Evolutionary conservation across 208 protist species (phyloP), one percentile per base, ranked within the genome.

Genomic region (Leishmania arabica): DNA sequence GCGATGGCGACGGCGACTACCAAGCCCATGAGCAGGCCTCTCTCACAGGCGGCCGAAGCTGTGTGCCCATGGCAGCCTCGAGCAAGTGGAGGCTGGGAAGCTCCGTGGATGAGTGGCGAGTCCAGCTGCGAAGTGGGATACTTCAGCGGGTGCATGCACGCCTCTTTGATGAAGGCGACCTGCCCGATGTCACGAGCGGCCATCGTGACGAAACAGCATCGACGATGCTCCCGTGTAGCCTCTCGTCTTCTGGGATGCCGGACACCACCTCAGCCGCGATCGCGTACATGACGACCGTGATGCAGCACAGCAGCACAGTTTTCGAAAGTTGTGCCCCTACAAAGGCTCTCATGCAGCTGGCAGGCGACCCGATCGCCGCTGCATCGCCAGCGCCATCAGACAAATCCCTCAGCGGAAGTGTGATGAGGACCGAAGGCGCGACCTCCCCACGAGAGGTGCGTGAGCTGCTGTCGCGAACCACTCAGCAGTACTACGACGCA

Each of bases 61-160:
- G 8, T 73, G 42, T 53, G 9, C 45, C 69, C 31, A 31, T 21
- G 2, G 24, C 37, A 54, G 6, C 42, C 69, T 47, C 69, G 9
- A 31, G 40, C 11, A 27, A 73, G n/a, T 31, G 47, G 47, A 31
- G 45, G 2, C 31, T 34, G 40, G 8, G 45, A 3, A 27, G 53
- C 47, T 62, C 72, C 4, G 49, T 76, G 51, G 72, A 76, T 3
- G 51, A 76, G 27, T 76, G 72, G 51, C 72, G 72, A n/a, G 13
- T 2, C 9, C n/a, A 34, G 72, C 31, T 76, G 51, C 49, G 72
- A 40, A 54, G 53, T 62, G 72, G 17, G 47, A 47, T 24, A 7
- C 72, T 76, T 34, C 49, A 40, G 19, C 51, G 51, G 7, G 1
- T 76, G 49, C 31, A 31, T 42, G 31, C 19, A 9, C 72, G 72